A percentile compares a stretch with the other conserved stretches of the same genome.
These are phyloP conservation scores for Hypomyces perniciosus DNA, from an alignment of 2,329 filamentous ascomycete genomes.

Conservation along the genomic window DNA sequence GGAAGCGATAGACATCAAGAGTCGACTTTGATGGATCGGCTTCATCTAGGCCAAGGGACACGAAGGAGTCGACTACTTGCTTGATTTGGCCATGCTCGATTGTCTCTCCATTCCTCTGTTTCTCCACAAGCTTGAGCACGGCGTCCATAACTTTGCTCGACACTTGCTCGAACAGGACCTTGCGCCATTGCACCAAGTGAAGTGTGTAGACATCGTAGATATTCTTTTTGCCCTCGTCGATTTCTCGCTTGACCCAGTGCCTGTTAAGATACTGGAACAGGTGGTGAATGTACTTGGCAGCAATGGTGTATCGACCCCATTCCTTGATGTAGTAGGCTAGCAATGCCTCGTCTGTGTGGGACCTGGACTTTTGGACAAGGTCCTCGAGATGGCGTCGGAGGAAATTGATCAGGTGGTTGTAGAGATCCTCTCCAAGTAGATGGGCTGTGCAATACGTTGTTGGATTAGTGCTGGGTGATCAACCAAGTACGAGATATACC, in stretches of 20 bases:
- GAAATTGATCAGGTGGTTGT: slow-evolving; percentile 84
- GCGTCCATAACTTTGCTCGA: slow-evolving; percentile 89
- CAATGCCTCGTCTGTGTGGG: slow-evolving; percentile 83
- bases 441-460: slow-evolving; percentile 55
- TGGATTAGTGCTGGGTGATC: background rate
- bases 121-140: slow-evolving; percentile 91
- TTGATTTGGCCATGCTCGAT: slow-evolving; percentile 98
- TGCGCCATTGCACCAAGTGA: slow-evolving; percentile 91
- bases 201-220: slow-evolving; percentile 98
- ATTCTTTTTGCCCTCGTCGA: slow-evolving; percentile 97
- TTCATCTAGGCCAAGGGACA: slow-evolving; percentile 90
- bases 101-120: slow-evolving; percentile 93
- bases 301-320: slow-evolving; percentile 92
- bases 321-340: slow-evolving; percentile 92
- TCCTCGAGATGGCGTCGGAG: slow-evolving; percentile 68
- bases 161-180: slow-evolving; percentile 80
- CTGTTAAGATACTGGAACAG: slow-evolving; percentile 93
- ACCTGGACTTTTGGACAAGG: slow-evolving; percentile 66
- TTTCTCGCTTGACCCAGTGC: slow-evolving; percentile 98
- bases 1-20: slow-evolving; percentile 85
- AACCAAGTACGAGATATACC: background rate
- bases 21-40: slow-evolving; percentile 89
- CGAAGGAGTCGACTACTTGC: slow-evolving; percentile 91
- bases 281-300: slow-evolving; percentile 96
- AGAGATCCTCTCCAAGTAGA: slow-evolving; percentile 90